A percentile compares a stretch with the other conserved stretches of the same genome.
These are phyloP conservation scores for Quercus parvula DNA, from an alignment of 306 rosid genomes.

Conservation along the genomic window DNA sequence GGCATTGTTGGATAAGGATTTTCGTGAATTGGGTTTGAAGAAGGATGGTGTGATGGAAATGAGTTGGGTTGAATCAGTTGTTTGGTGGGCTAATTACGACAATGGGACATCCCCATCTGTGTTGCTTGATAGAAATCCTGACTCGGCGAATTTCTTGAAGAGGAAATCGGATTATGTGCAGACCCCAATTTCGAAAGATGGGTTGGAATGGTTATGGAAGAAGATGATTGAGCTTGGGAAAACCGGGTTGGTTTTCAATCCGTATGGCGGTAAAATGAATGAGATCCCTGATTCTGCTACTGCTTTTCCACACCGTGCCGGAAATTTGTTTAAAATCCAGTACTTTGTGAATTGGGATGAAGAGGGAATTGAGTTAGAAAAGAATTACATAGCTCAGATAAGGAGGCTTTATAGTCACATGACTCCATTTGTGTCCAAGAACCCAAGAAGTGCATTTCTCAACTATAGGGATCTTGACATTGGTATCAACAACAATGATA, in stretches of 20 bases:
- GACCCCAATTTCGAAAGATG: slow-evolving; percentile 44
- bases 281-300: slow-evolving; percentile 42
- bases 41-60: slow-evolving; percentile 48
- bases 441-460: slow-evolving; percentile 67
- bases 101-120: too few relatives aligned
- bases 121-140: slow-evolving; percentile 19
- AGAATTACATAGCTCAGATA: slow-evolving; percentile 24
- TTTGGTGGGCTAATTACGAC: too few relatives aligned
- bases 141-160: slow-evolving; percentile 32
- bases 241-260: slow-evolving; percentile 59
- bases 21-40: slow-evolving; percentile 47
- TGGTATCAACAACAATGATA: slow-evolving; percentile 40
- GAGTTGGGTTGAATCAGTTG: slow-evolving; percentile 32
- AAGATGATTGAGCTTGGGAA: slow-evolving; percentile 55
- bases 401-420: slow-evolving; percentile 47
- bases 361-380: slow-evolving; percentile 22
- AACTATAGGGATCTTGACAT: slow-evolving; percentile 80
- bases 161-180: slow-evolving; percentile 72
- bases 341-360: slow-evolving; percentile 57
- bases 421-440: slow-evolving; percentile 78
- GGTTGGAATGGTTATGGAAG: slow-evolving; percentile 45
- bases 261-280: slow-evolving; percentile 76
- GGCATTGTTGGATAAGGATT: slow-evolving; percentile 35
- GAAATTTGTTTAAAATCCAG: slow-evolving; percentile 64
- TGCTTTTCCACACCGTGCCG: slow-evolving; percentile 71